phyloP scores from a whole-genome alignment of 352 stramenopile genomes.

The Phytophthora sojae region DNA sequence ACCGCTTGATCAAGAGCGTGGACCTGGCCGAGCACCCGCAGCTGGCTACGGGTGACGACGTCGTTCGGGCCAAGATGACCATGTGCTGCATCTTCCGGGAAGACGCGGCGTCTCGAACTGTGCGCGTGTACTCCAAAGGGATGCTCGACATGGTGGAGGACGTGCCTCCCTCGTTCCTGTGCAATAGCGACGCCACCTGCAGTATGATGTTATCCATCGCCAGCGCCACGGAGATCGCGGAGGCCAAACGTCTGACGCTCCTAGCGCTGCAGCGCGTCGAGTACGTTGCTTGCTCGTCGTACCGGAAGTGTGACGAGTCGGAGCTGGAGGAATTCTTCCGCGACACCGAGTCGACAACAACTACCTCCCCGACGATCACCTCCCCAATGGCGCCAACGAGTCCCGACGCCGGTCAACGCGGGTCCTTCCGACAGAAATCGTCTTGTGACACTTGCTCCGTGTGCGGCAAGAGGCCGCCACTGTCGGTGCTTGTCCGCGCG shows the following conservation, averaged over 20 bases:
- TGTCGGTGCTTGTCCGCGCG: conserved; percentile 27
- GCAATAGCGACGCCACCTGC: conserved; percentile 12
- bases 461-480: conserved; percentile 25
- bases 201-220: conserved; percentile 30
- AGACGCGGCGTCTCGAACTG: conserved; percentile 13
- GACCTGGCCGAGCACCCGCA: conserved; percentile 40
- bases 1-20: conserved; percentile 43
- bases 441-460: conserved; percentile 5
- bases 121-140: conserved; percentile 35
- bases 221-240: conserved; percentile 22
- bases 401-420: not conserved
- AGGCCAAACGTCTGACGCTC: conserved; percentile 37
- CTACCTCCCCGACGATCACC: not conserved
- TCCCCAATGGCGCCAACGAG: not conserved
- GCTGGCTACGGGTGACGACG: conserved; percentile 21
- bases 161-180: conserved; percentile 5
- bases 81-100: conserved; percentile 40
- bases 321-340: conserved; percentile 14
- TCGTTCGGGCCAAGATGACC: conserved; percentile 37
- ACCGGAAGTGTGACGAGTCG: conserved; percentile 1
- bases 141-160: conserved; percentile 32
- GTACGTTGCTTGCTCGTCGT: conserved; percentile 1
- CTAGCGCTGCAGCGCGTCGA: conserved; percentile 26
- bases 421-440: not conserved
- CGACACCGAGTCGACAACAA: conserved; percentile 15